Base-by-base conservation (phyloP, 108 stramenopile genomes). In the Fragilaria radians region DNA sequence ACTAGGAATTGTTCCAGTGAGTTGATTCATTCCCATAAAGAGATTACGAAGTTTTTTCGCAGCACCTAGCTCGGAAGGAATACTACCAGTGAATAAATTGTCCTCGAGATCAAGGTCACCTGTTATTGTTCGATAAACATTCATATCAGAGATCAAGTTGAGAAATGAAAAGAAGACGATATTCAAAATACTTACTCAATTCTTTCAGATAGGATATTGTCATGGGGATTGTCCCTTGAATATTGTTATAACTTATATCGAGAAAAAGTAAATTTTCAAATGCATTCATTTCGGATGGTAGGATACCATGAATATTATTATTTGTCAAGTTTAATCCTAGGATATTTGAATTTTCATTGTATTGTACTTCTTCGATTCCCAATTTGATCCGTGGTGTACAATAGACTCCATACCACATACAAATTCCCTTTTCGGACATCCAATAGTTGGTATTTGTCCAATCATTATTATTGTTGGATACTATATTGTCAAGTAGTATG, bases 51-150 rank as follows among this genome's bases (percentile, higher is more conserved):
- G 42, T 11, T 9, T 59, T 5, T 17, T 19, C 2, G 59, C 25
- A 26, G 33, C 19, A 3, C 47, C 59, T 1, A 67, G 23, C 19
- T 34, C 32, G 0, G 34, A 24, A 3, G 76, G 67, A 32, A 83
- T 74, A 1, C 69, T 69, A 4, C 78, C 78, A 7, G 52, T 25
- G 18, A 52, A 52, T 2, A 52, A 1, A 4, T 52, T 52, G 24
- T 78, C 74, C 36, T 79, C 45, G 32, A 82, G 45, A 46, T 66
- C 73, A 28, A 82, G 36, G 7, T 42, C 36, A 42, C 36, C 36
- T 42, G 14, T n/a, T n/a, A n/a, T n/a, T n/a, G n/a, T n/a, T n/a
- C n/a, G n/a, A n/a, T n/a, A n/a, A n/a, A n/a, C n/a, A n/a, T n/a
- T n/a, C n/a, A n/a, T n/a, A n/a, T n/a, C n/a, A n/a, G n/a, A n/a